A percentile compares a stretch with the other conserved stretches of the same genome.
These are phyloP conservation scores for Diaporthe amygdali DNA, from an alignment of 2,329 filamentous ascomycete genomes.

Conservation along the genomic window DNA sequence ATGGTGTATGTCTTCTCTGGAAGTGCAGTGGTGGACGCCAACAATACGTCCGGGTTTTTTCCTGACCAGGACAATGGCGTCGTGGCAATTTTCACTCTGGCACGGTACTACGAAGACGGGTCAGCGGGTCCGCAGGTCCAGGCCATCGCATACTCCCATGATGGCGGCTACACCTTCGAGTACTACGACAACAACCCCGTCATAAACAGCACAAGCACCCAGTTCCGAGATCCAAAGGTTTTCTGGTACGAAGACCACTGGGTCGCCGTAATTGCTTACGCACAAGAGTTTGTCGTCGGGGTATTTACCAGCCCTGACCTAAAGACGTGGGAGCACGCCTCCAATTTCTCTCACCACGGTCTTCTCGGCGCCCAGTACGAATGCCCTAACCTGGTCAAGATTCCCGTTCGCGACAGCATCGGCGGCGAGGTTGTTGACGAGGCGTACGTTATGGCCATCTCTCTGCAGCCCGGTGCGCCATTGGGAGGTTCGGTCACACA, in stretches of 20 bases:
- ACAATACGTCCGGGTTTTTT: conserved; percentile 73
- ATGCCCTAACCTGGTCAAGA: conserved; percentile 65
- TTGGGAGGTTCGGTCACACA: conserved; percentile 59
- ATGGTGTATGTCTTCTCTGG: conserved; percentile 56
- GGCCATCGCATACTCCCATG: conserved; percentile 64
- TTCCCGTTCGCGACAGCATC: conserved; percentile 47
- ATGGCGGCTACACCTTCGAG: conserved; percentile 66
- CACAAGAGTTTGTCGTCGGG: conserved; percentile 61
- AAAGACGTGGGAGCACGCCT: conserved; percentile 60
- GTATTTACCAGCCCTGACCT: conserved; percentile 66
- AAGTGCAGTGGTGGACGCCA: conserved; percentile 62
- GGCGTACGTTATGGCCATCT: conserved; percentile 53
- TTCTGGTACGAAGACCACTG: conserved; percentile 61
- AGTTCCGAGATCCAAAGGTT: conserved; percentile 72
- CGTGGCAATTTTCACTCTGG: conserved; percentile 60
- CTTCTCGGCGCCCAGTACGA: conserved; percentile 64
- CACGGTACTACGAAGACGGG: conserved; percentile 40
- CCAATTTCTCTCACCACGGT: conserved; percentile 61
- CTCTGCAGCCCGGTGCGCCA: conserved; percentile 63
- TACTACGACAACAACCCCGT: conserved; percentile 67
- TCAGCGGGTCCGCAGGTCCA: conserved; percentile 55
- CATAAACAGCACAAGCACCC: conserved; percentile 55
- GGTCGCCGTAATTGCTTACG: conserved; percentile 62
- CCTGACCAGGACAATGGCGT: conserved; percentile 53
- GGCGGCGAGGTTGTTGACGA: conserved; percentile 38